Conservation (phyloP, 306 rosid species). For the Pyrus pyrifolia region DNA sequence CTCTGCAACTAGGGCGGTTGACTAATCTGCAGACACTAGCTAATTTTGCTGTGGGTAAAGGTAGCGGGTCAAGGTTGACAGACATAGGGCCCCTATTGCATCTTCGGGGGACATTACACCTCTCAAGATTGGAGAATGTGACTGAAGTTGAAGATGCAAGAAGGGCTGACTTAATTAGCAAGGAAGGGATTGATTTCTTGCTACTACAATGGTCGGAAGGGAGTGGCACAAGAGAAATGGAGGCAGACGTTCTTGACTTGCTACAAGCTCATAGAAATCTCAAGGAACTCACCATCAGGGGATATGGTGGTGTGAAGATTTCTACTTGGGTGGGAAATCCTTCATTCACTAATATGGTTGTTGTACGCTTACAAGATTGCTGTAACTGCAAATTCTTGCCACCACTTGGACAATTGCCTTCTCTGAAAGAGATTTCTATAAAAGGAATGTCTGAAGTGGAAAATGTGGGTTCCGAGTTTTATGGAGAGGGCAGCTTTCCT, state of each 20-base stretch:
- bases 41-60: not conserved
- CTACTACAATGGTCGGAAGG: not conserved
- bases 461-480: not conserved
- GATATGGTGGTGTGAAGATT: not conserved
- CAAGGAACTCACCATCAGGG: not conserved
- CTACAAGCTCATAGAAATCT: not conserved
- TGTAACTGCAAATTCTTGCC: not conserved
- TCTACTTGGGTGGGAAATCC: not conserved
- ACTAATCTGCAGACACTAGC: not conserved
- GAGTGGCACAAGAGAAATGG: not conserved
- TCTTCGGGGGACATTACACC: not conserved
- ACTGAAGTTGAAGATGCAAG: not conserved
- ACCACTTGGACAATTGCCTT: not conserved
- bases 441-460: not conserved
- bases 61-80: not conserved
- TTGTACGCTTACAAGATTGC: not conserved
- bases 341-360: not conserved
- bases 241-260: not conserved
- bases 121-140: too few species aligned
- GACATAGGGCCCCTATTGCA: not conserved
- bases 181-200: not conserved
- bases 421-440: not conserved
- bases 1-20: not conserved
- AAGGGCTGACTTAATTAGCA: not conserved
- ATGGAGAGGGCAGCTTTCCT: not conserved